phyloP scores from a whole-genome alignment of 345 rosid species.

The Moricandia arvensis region DNA sequence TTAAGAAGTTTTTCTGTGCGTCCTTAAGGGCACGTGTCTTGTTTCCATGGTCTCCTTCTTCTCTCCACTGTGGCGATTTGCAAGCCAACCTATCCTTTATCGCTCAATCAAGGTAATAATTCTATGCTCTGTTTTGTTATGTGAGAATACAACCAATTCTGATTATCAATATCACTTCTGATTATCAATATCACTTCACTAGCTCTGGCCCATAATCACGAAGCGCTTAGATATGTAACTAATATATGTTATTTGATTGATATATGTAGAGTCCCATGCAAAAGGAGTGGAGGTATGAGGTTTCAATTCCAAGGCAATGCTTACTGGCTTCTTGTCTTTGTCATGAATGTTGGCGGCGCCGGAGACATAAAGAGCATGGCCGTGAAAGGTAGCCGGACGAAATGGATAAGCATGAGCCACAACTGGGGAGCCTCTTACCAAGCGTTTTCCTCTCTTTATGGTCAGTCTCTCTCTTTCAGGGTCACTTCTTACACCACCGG shows the following conservation, averaged over 20 bases:
- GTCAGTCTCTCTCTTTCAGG: slow-evolving; percentile 79
- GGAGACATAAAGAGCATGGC: slow-evolving; percentile 59
- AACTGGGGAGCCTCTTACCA: slow-evolving; percentile 96
- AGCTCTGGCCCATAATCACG: too few species aligned
- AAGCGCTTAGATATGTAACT: background rate
- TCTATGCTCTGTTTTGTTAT: too few species aligned
- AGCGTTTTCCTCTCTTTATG: slow-evolving; percentile 67
- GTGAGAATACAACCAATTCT: too few species aligned
- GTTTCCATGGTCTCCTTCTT: too few species aligned
- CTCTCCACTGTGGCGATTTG: too few species aligned
- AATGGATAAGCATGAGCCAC: slow-evolving; percentile 87
- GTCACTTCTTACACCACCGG: slow-evolving; percentile 55
- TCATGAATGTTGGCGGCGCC: slow-evolving; percentile 69
- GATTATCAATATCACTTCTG: too few species aligned
- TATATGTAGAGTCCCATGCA: slow-evolving; percentile 61
- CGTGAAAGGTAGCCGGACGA: slow-evolving; percentile 73
- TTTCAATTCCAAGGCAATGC: slow-evolving; percentile 64
- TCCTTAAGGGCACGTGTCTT: too few species aligned
- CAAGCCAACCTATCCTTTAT: too few species aligned
- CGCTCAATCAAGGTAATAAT: too few species aligned
- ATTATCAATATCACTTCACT: too few species aligned
- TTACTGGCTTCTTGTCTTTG: slow-evolving; percentile 55
- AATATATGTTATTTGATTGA: slow-evolving; percentile 4
- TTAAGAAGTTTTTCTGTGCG: too few species aligned
- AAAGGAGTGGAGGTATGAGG: slow-evolving; percentile 68